These are phyloP conservation scores for Jacaranda copaia DNA, from an alignment of 257 asterid genomes.

Conservation along the genomic window DNA sequence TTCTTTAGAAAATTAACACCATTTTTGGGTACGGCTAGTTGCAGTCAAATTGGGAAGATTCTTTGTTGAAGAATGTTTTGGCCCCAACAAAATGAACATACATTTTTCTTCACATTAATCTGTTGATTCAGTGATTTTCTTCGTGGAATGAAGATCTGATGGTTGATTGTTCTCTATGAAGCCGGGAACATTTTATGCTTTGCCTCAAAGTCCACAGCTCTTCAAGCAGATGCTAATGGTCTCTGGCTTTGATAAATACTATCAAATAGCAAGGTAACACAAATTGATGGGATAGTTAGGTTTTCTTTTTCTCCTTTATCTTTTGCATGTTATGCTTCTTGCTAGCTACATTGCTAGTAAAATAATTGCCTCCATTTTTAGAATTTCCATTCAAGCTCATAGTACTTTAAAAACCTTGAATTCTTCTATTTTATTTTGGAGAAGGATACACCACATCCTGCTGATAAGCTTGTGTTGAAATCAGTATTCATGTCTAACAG, in stretches of 20 bases:
- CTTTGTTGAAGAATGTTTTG: neutral
- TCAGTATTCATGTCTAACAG: neutral
- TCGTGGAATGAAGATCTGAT: conserved; percentile 42
- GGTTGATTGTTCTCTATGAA: conserved; percentile 52
- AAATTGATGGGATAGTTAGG: conserved; percentile 12
- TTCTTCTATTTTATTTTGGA: neutral
- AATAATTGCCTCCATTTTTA: conserved; percentile 6
- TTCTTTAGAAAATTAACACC: neutral
- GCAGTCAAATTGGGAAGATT: neutral
- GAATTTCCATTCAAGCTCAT: neutral
- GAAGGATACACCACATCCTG: neutral
- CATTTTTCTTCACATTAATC: conserved; percentile 13
- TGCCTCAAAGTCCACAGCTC: conserved; percentile 99
- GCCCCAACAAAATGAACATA: neutral
- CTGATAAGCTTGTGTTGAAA: neutral
- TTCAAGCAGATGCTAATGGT: conserved; percentile 99
- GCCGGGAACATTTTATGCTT: conserved; percentile 97
- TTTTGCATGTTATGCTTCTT: conserved; percentile 18
- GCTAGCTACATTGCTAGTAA: conserved; percentile 15
- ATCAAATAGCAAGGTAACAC: conserved; percentile 92
- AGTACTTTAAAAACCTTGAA: neutral
- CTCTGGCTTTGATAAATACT: conserved; percentile 90
- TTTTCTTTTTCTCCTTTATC: neutral
- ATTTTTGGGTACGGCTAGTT: conserved; percentile 1
- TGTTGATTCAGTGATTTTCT: conserved; percentile 34